A percentile compares a stretch with the other conserved stretches of the same genome.
Evolutionary conservation across 257 asterid genomes (phyloP).

Genomic region (Fraxinus excelsior): DNA sequence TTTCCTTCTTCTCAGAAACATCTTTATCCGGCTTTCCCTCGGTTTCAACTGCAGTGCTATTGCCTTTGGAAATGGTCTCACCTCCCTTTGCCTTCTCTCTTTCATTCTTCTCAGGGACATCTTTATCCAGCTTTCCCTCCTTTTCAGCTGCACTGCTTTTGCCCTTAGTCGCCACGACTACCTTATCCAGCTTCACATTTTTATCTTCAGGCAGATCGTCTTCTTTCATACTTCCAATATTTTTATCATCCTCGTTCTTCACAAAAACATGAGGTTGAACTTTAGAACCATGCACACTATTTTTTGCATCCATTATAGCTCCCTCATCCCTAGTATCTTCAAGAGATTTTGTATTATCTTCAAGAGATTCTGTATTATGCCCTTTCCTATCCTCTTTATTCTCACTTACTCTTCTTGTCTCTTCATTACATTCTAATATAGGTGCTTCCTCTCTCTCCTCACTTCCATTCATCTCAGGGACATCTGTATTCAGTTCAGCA

Average conservation of each 20-base stretch:
- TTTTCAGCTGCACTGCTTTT: too few species aligned
- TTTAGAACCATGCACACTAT: too few species aligned
- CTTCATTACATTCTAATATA: not conserved
- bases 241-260: too few species aligned
- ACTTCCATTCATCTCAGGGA: conserved; percentile 9
- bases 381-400: not conserved
- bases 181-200: not conserved
- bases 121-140: too few species aligned
- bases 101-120: too few species aligned
- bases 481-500: not conserved
- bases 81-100: too few species aligned
- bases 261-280: too few species aligned
- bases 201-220: not conserved
- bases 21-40: too few species aligned
- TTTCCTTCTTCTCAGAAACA: not conserved
- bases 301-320: too few species aligned
- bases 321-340: not conserved
- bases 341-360: not conserved
- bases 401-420: not conserved
- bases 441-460: conserved; percentile 4
- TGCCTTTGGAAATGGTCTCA: too few species aligned
- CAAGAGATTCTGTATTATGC: not conserved
- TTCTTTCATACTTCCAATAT: not conserved
- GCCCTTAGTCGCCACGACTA: not conserved
- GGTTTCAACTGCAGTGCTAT: too few species aligned